These are phyloP conservation scores for Vitis rupestris DNA, from an alignment of 164 flowering plant species.

Conservation along the genomic window DNA sequence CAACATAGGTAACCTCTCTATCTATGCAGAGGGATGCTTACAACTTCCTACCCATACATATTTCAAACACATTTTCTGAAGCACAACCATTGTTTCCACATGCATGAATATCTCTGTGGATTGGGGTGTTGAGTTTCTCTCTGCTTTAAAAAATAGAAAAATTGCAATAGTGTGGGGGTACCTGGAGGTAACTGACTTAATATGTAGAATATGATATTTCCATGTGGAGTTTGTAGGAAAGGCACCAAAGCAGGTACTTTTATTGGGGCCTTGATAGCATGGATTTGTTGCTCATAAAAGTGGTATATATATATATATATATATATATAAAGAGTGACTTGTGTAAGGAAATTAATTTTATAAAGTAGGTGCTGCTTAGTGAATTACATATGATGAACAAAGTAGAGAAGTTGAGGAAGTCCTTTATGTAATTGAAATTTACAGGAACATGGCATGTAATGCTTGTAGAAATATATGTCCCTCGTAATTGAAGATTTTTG, in stretches of 20 bases:
- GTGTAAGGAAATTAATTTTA: neutral
- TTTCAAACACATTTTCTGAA: neutral
- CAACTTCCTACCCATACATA: neutral
- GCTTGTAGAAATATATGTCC: neutral
- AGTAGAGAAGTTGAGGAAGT: neutral
- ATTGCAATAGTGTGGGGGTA: neutral
- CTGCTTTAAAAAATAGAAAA: neutral
- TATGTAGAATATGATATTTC: constrained; percentile 1
- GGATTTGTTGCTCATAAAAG: neutral
- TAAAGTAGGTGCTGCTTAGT: neutral
- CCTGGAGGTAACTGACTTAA: constrained; percentile 13
- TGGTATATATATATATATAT: too few relatives aligned
- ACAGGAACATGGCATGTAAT: too few relatives aligned
- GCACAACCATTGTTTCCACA: neutral
- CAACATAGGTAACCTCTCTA: constrained; percentile 3
- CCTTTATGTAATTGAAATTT: too few relatives aligned
- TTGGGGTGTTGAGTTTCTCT: neutral
- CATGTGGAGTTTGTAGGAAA: constrained; percentile 12
- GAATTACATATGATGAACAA: neutral
- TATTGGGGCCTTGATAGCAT: neutral
- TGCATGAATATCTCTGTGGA: constrained; percentile 11
- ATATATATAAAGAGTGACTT: too few relatives aligned
- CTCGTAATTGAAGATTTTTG: too few relatives aligned
- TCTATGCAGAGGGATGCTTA: neutral
- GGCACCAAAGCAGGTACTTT: neutral